A percentile compares a stretch with the other conserved stretches of the same genome.
phyloP scores from a whole-genome alignment of 1,284 basidiomycete species.

The Fomitopsis schrenkii region DNA sequence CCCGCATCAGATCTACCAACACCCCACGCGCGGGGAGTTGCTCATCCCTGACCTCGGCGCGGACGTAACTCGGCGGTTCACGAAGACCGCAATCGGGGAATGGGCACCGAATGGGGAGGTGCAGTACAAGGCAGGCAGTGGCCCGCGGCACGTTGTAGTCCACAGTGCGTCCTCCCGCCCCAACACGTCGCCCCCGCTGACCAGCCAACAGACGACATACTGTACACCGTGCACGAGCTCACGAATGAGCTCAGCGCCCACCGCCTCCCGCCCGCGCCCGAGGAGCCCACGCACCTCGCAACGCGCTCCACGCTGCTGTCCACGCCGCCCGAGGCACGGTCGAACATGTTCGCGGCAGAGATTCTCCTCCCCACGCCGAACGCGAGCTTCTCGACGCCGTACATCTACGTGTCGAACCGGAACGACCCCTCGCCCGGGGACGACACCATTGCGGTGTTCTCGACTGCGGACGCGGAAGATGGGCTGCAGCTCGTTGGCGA shows the following conservation, averaged over 20 bases:
- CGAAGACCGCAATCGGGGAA: constrained; percentile 33
- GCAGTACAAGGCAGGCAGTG: constrained; percentile 47
- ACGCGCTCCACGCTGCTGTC: constrained; percentile 43
- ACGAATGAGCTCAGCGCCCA: constrained; percentile 53
- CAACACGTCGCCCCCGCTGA: not conserved
- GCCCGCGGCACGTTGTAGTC: constrained; percentile 64
- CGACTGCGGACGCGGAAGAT: constrained; percentile 17
- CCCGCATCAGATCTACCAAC: constrained; percentile 59
- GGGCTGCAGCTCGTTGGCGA: constrained; percentile 26
- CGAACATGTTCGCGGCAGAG: constrained; percentile 31
- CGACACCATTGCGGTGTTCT: constrained; percentile 61
- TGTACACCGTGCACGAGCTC: constrained; percentile 69
- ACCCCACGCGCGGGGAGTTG: constrained; percentile 44
- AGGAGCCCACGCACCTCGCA: constrained; percentile 37
- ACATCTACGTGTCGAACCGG: constrained; percentile 69
- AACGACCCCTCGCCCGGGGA: constrained; percentile 51
- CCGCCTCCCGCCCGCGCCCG: constrained; percentile 37
- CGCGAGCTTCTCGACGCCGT: constrained; percentile 41
- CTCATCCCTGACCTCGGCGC: constrained; percentile 70
- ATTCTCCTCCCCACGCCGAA: constrained; percentile 54
- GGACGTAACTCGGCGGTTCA: constrained; percentile 59
- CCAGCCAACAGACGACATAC: constrained; percentile 26
- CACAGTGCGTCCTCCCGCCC: constrained; percentile 44
- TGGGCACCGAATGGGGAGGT: constrained; percentile 47
- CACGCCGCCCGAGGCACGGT: constrained; percentile 26